These are phyloP conservation scores for Yamadazyma kanchanaburiensis DNA, from an alignment of 1,139 yeast genomes.

Conservation along the genomic window DNA sequence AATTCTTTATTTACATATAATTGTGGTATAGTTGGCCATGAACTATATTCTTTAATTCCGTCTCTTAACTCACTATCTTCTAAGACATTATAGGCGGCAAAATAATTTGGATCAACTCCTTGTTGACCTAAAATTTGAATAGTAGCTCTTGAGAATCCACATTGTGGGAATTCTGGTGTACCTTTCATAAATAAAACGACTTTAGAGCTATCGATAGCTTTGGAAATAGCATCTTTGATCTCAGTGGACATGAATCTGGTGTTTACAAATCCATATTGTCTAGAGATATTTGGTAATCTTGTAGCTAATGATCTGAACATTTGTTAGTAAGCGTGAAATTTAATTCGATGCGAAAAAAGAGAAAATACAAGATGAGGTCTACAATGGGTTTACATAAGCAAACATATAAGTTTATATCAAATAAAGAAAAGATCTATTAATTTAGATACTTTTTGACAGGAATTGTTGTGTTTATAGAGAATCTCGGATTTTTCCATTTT, in stretches of 20 bases:
- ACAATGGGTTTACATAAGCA: too few relatives aligned
- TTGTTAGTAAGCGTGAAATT: constrained; percentile 7
- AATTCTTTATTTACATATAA: constrained; percentile 75
- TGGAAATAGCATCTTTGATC: constrained; percentile 76
- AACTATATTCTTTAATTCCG: constrained; percentile 91
- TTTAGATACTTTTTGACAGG: too few relatives aligned
- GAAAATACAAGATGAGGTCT: too few relatives aligned
- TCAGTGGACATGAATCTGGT: constrained; percentile 69
- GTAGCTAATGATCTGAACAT: constrained; percentile 9
- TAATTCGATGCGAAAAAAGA: constrained; percentile 6
- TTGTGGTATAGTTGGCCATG: constrained; percentile 93
- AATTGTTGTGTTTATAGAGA: too few relatives aligned
- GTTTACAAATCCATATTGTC: constrained; percentile 17
- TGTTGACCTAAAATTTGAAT: constrained; percentile 92
- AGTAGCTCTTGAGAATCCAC: constrained; percentile 96
- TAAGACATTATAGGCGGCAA: constrained; percentile 94
- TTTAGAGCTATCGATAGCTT: constrained; percentile 83
- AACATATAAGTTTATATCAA: too few relatives aligned
- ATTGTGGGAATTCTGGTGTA: constrained; percentile 96
- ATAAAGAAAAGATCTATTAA: too few relatives aligned
- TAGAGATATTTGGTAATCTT: constrained; percentile 32
- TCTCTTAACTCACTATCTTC: constrained; percentile 91
- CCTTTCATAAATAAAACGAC: constrained; percentile 96
- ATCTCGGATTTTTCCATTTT: too few relatives aligned
- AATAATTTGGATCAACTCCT: constrained; percentile 94